Conservation (phyloP, 1,284 basidiomycete genomes). For the Fistulinella cinereoalba region DNA sequence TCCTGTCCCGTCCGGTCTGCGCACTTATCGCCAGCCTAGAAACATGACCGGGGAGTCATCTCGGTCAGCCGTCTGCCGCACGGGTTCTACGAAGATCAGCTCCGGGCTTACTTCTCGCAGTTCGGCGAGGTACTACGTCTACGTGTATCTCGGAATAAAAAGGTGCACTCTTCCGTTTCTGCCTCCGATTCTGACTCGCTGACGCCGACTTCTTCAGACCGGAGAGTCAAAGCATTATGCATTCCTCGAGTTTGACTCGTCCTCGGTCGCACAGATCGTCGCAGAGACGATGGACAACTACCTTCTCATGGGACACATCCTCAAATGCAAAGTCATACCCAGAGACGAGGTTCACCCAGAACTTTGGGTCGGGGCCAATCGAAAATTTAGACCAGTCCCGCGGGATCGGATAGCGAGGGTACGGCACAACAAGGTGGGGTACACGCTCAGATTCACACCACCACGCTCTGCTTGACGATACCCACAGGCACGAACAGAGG, state of each 20-base stretch:
- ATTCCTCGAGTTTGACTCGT: constrained; percentile 92
- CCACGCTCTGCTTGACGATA: neutral
- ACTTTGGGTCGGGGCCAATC: constrained; percentile 96
- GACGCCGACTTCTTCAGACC: constrained; percentile 51
- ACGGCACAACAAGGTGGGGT: constrained; percentile 75
- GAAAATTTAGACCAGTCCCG: constrained; percentile 84
- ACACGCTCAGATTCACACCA: constrained; percentile 5
- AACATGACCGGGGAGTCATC: constrained; percentile 81
- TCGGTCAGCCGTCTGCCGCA: constrained; percentile 92
- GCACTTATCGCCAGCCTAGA: constrained; percentile 31
- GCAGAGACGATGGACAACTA: constrained; percentile 99
- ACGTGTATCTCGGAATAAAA: constrained; percentile 91
- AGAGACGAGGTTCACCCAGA: constrained; percentile 89
- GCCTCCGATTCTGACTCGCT: neutral
- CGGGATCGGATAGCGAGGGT: constrained; percentile 67
- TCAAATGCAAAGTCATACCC: constrained; percentile 85
- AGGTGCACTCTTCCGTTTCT: constrained; percentile 49
- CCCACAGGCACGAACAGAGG: constrained; percentile 68
- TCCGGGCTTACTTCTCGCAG: constrained; percentile 91
- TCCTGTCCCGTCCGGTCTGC: neutral
- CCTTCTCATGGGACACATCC: constrained; percentile 89
- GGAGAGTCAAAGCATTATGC: constrained; percentile 96
- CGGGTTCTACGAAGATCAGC: constrained; percentile 95
- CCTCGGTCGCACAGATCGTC: constrained; percentile 90
- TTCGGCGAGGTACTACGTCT: constrained; percentile 91